Conservation (phyloP, 352 stramenopile species). For the Saprolegnia diclina region DNA sequence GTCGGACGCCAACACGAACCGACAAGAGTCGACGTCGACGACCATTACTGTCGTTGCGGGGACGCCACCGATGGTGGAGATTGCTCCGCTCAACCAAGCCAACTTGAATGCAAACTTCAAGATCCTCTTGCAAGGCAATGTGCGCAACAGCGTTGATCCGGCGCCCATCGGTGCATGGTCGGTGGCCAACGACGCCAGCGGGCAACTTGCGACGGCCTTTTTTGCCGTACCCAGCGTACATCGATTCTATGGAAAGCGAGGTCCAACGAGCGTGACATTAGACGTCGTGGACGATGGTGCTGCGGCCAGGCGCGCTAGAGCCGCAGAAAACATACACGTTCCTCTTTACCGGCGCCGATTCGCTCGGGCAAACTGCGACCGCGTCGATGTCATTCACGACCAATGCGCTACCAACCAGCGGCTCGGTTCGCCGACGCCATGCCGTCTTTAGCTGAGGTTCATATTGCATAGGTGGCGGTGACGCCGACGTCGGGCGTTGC, state of each 20-base stretch:
- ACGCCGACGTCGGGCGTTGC: constrained; percentile 42
- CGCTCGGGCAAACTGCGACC: constrained; percentile 34
- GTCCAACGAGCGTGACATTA: not conserved
- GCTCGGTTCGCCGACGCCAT: constrained; percentile 22
- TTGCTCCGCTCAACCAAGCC: constrained; percentile 36
- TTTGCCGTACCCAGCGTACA: constrained; percentile 39
- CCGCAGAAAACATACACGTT: constrained; percentile 46
- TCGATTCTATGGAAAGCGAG: constrained; percentile 18
- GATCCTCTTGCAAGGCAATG: constrained; percentile 44
- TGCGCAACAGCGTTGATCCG: constrained; percentile 43
- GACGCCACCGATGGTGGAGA: constrained; percentile 46
- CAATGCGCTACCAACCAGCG: constrained; percentile 52
- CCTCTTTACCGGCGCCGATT: constrained; percentile 45
- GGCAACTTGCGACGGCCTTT: constrained; percentile 30
- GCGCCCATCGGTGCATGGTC: constrained; percentile 40
- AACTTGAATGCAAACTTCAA: constrained; percentile 60
- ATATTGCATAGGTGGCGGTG: constrained; percentile 29
- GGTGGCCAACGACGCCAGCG: constrained; percentile 34
- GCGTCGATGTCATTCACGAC: constrained; percentile 42
- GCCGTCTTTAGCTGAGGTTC: not conserved
- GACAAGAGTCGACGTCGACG: constrained; percentile 34
- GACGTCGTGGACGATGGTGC: constrained; percentile 38
- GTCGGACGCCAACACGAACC: constrained; percentile 36
- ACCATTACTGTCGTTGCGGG: constrained; percentile 45
- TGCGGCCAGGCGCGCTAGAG: constrained; percentile 41